A percentile compares a stretch with the other conserved stretches of the same genome.
Conservation (phyloP, 2,329 filamentous ascomycete genomes). For the Fusarium papillatum region DNA sequence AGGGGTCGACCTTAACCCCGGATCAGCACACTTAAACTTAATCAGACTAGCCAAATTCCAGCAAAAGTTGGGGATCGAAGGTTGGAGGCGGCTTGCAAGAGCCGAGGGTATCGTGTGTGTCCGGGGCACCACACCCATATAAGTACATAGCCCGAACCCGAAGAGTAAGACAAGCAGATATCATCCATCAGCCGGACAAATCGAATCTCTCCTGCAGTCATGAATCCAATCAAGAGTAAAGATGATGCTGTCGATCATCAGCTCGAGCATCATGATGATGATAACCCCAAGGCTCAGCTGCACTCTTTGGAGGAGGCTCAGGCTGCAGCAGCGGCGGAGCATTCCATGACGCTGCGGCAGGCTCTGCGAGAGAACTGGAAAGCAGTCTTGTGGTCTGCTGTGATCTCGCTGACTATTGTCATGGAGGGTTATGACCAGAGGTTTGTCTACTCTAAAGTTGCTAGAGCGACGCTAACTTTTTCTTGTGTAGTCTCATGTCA, state of each 20-base stretch:
- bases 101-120: background rate
- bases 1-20: background rate
- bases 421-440: constrained; percentile 44
- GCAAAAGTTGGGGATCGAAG: background rate
- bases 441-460: background rate
- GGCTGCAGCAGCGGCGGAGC: constrained; percentile 23
- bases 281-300: constrained; percentile 3
- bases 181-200: background rate
- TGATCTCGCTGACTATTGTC: constrained; percentile 39
- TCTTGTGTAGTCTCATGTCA: constrained; percentile 19
- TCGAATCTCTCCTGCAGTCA: background rate
- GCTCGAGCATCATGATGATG: constrained; percentile 4
- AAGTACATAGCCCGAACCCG: background rate
- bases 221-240: background rate
- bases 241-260: background rate
- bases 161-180: background rate
- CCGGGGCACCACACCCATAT: background rate
- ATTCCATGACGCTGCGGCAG: constrained; percentile 22
- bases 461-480: too few relatives aligned
- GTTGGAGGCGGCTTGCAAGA: background rate
- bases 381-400: constrained; percentile 40
- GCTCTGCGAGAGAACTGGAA: constrained; percentile 29
- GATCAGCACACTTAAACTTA: background rate
- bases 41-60: background rate
- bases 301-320: constrained; percentile 13